Conservation (phyloP, 148 eudicot species). For the Amaranthus palmeri region DNA sequence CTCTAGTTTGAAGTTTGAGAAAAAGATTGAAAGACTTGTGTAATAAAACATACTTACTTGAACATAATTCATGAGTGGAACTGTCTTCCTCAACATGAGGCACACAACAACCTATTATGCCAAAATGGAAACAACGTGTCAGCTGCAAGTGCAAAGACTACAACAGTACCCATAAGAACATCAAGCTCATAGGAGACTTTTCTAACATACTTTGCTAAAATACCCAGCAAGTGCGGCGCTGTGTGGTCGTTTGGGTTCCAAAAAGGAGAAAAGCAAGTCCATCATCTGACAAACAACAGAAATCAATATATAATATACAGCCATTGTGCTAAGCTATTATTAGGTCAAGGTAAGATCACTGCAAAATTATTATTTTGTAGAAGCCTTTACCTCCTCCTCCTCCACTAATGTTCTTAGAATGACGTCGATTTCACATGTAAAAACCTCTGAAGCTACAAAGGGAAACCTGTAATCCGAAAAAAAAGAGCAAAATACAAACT, state of each 20-base stretch:
- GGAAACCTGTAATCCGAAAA: slow-evolving; percentile 68
- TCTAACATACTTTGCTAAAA: slow-evolving; percentile 71
- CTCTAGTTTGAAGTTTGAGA: neutral
- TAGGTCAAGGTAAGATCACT: neutral
- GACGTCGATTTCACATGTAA: slow-evolving; percentile 98
- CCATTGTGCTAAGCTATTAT: neutral
- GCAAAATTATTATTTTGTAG: neutral
- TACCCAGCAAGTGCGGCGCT: slow-evolving; percentile 90
- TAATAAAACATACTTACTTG: slow-evolving; percentile 47
- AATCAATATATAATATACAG: slow-evolving; percentile 1
- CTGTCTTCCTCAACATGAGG: slow-evolving; percentile 91
- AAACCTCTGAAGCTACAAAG: slow-evolving; percentile 85
- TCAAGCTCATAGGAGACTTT: neutral
- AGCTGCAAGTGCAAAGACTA: slow-evolving; percentile 10
- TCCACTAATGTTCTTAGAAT: slow-evolving; percentile 91
- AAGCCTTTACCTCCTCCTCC: slow-evolving; percentile 73
- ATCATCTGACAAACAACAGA: slow-evolving; percentile 52
- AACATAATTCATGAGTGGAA: slow-evolving; percentile 87
- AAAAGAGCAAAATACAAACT: slow-evolving; percentile 7
- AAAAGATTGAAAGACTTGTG: slow-evolving; percentile 2
- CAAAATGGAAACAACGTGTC: slow-evolving; percentile 7
- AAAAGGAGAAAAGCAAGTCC: slow-evolving; percentile 86
- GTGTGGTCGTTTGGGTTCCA: slow-evolving; percentile 84
- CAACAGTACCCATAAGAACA: neutral
- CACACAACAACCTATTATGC: slow-evolving; percentile 74